Base-by-base conservation (phyloP, 345 rosid genomes). In the Raphanus sativus region DNA sequence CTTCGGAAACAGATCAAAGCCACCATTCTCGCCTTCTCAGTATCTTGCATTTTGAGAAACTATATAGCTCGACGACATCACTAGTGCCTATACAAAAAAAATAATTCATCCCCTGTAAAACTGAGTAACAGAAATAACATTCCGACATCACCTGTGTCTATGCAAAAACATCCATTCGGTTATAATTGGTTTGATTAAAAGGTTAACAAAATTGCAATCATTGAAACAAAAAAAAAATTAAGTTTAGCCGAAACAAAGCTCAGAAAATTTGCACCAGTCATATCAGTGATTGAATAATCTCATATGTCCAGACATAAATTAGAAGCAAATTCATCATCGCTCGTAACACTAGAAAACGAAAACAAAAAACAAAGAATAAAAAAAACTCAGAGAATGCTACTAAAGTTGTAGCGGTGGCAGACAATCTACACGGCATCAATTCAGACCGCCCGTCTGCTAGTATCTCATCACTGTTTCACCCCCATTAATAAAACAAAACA, bases 391-490 rank as follows among this genome's bases (percentile, higher is more conserved):
- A 8, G 42, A 36, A 36, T 36, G 42, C 42, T 36, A 36, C 11
- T 5, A 6, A 36, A 36, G 40, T 36, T 36, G 6, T 36, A 36
- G 42, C 42, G 42, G 11, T 36, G 42, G 42, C 42, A 36, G 42
- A 36, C 42, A 36, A 36, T 36, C 42, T 36, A 2, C 42, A 36
- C 42, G 42, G 74, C 83, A 80, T 80, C 83, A 80, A 34, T 80
- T 80, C 83, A 75, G 83, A 80, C 83, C 83, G 83, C 80, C 83
- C 83, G 83, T 80, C 83, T 80, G 83, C 80, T 66, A 24, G 0
- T 75, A 64, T 75, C 83, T 80, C 77, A 80, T 80, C 83, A 80
- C 62, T 2, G 82, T 7, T 52, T 55, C 0, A 2, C 1, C 16
- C 11, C 13, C 0, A 29, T 11, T 17, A 26, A 8, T 28, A 28